Evolutionary conservation across 441 rosid species (phyloP), one percentile per base, ranked within the genome.

Genomic region (Aquilaria agallochum): DNA sequence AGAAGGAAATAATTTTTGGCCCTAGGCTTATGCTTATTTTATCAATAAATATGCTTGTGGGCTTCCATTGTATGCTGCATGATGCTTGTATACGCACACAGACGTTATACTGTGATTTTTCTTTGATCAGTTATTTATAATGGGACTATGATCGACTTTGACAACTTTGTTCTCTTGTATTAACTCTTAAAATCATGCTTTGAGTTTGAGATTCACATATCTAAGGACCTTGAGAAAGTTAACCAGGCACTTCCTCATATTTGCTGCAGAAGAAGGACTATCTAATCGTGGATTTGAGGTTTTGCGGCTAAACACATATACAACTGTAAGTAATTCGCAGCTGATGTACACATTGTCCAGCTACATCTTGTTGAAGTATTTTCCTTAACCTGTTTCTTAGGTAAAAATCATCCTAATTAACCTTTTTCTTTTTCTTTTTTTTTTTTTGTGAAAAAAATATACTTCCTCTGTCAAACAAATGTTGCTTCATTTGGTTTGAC

Each of bases 231-330:
- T 48, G 5, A 14, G 53, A 58, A 20, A 45, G 7, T 20, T 58
- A 49, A 59, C 48, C 56, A 31, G 44, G 9, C 1, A 5, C 44
- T 31, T 8, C 7, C 54, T 58, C 50, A 42, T 76, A 30, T 72
- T 55, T 70, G 42, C 73, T 83, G 64, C 89, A 91, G 97, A 86
- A 91, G 97, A 86, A 68, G 90, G 90, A 53, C 72, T 91, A 59
- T 83, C 74, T 34, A 78, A 65, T 61, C 96, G 96, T 62, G 97
- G 97, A 48, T 91, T 88, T 79, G 86, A 91, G 65, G 96, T 91
- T 56, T 53, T 79, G 59, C 85, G 97, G 75, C 79, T 91, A 61
- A 88, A 91, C 64, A 88, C 96, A 33, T 91, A 91, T 64, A 81
- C 88, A 50, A 91, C 97, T 9, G 97, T 91, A 78, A 82, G 90